Percentiles rank a stretch among this genome's conserved stretches.
These are phyloP conservation scores for Hypocrella siamensis DNA, from an alignment of 2,329 filamentous ascomycete species.

Conservation along the genomic window DNA sequence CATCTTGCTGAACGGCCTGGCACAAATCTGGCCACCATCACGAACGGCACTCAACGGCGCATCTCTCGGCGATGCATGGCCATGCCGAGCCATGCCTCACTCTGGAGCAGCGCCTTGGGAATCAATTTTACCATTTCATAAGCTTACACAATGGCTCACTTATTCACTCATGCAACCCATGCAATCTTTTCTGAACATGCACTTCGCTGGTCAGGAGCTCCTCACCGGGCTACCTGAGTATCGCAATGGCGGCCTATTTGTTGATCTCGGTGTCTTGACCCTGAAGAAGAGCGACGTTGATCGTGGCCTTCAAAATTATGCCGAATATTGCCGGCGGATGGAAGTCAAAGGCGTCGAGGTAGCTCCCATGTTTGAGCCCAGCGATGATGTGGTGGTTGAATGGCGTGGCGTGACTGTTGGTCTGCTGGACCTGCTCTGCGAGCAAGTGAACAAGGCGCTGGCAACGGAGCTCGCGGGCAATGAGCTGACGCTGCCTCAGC, in stretches of 20 bases:
- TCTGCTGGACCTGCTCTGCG: constrained; percentile 37
- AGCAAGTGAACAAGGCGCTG: constrained; percentile 45
- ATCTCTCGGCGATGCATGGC: constrained; percentile 88
- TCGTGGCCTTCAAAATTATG: constrained; percentile 48
- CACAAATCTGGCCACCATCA: constrained; percentile 75
- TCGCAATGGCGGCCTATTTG: constrained; percentile 76
- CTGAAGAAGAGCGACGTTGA: constrained; percentile 56
- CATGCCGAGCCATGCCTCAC: constrained; percentile 65
- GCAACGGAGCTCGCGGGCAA: constrained; percentile 47
- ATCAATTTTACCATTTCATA: constrained; percentile 80
- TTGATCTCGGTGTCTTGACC: constrained; percentile 68
- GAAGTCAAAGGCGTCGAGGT: constrained; percentile 46
- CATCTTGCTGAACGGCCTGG: constrained; percentile 73
- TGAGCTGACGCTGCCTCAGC: constrained; percentile 67
- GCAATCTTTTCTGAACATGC: constrained; percentile 62
- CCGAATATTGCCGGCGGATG: constrained; percentile 54
- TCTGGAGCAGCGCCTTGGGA: constrained; percentile 45
- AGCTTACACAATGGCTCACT: constrained; percentile 85
- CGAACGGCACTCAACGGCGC: constrained; percentile 77
- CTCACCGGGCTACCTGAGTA: constrained; percentile 86
- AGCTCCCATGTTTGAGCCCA: constrained; percentile 41
- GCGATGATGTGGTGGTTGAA: constrained; percentile 47
- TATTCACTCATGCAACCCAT: constrained; percentile 91
- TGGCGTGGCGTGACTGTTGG: constrained; percentile 50
- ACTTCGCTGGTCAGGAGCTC: constrained; percentile 67